Base-by-base conservation (phyloP, 768 basidiomycete genomes). In the Suillus tomentosus region DNA sequence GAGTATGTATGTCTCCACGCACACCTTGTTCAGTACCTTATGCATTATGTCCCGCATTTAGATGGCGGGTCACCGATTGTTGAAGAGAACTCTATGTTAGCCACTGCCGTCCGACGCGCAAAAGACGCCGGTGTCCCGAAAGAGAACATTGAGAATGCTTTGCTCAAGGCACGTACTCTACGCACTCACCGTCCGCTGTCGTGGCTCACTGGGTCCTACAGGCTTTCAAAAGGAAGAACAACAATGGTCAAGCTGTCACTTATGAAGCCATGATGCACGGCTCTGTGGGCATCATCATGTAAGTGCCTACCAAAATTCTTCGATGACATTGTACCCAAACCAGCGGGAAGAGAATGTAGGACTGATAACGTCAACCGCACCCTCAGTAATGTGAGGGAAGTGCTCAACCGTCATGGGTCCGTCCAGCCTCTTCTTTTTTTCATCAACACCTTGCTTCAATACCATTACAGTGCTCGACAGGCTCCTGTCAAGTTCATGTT, bases 401-500 rank as follows among this genome's bases (percentile, higher is more conserved):
- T 84, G 15, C 71, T 90, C 50, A 78, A 75, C 37, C 69, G 71
- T 17, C 79, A 85, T 64, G 77, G 80, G 88, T 88, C 64, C 54
- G 81, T 66, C 34, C 51, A 36, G 24, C 17, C 24, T 3, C 6
- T 43, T 17, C 22, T 47, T 3, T 22, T 22, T 14, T 48, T 36
- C 54, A 10, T 13, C 24, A 27, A 6, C 7, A 13, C 9, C 13
- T 40, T 48, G 34, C 59, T 59, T 55, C 14, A 24, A 42, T 36
- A 14, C 42, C 56, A 63, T 27, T 27, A 27, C 67, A 90, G 89
- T 50, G 87, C 85, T 42, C 87, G 84, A 43, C 76, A 86, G 45
- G 79, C 89, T 3, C 83, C 88, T 0, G 88, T 90, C 31, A 84
- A 82, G 66, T 90, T 84, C 71, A 84, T 89, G 80, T 90, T 90